These are phyloP conservation scores for Pseudomassariella vexata DNA, from an alignment of 2,329 filamentous ascomycete genomes.

Conservation along the genomic window DNA sequence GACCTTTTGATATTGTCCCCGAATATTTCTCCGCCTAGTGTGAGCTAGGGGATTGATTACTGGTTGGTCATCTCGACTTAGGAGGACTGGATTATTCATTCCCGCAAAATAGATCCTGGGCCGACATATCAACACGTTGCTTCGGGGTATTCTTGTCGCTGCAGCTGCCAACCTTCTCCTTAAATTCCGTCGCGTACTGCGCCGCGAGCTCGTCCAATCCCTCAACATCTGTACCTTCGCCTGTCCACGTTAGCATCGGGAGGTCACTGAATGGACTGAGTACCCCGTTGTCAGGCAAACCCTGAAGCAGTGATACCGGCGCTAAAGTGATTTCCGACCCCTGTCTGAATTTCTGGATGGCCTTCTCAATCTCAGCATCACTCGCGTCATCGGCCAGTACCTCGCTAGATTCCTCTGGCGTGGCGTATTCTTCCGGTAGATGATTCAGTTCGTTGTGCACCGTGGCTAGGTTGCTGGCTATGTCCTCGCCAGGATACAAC, in stretches of 20 bases:
- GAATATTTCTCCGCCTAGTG: no score
- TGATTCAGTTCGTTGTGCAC: slow-evolving; percentile 72
- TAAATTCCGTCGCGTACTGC: slow-evolving; percentile 54
- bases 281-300: slow-evolving; percentile 35
- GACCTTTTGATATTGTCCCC: no score
- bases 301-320: slow-evolving; percentile 43
- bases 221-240: slow-evolving; percentile 35
- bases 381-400: slow-evolving; percentile 20
- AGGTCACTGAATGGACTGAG: slow-evolving; percentile 40
- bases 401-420: slow-evolving; percentile 10
- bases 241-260: slow-evolving; percentile 61
- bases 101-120: slow-evolving; percentile 63
- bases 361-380: slow-evolving; percentile 18
- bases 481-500: slow-evolving; percentile 65
- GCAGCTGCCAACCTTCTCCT: slow-evolving; percentile 63
- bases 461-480: slow-evolving; percentile 53
- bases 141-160: slow-evolving; percentile 23
- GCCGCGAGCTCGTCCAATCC: slow-evolving; percentile 37
- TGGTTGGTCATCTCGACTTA: no score
- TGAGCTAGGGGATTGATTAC: no score
- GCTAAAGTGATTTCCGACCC: slow-evolving; percentile 31
- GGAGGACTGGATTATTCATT: slow-evolving; percentile 21
- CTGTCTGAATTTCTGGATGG: slow-evolving; percentile 16
- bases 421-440: slow-evolving; percentile 61
- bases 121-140: slow-evolving; percentile 28